These are phyloP conservation scores for Fusarium napiforme DNA, from an alignment of 2,329 filamentous ascomycete species.

Conservation along the genomic window DNA sequence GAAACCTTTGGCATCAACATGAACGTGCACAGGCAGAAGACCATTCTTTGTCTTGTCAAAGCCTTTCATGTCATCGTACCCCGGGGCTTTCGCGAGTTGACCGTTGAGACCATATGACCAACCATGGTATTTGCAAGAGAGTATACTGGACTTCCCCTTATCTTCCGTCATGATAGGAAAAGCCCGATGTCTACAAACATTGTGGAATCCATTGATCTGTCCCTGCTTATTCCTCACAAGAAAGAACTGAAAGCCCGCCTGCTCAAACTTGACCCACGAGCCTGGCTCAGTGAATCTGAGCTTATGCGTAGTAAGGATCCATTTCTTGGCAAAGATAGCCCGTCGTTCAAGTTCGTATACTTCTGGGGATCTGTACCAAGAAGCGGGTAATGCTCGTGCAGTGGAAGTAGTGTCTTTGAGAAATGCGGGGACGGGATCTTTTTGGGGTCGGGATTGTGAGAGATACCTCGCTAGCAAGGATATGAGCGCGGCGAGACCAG, in stretches of 20 bases:
- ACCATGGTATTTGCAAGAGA: conserved; percentile 69
- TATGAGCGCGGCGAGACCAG: conserved; percentile 22
- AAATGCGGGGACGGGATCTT: not conserved
- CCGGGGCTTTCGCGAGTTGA: conserved; percentile 67
- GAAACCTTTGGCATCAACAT: conserved; percentile 63
- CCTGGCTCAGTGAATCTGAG: conserved; percentile 61
- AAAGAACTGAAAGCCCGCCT: conserved; percentile 66
- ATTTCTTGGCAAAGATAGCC: conserved; percentile 65
- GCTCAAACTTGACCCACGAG: conserved; percentile 64
- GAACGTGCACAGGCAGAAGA: conserved; percentile 60
- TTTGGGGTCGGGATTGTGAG: conserved; percentile 11
- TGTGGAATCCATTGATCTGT: conserved; percentile 68
- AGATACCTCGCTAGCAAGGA: conserved; percentile 47
- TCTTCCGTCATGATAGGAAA: conserved; percentile 64
- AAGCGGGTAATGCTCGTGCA: conserved; percentile 55
- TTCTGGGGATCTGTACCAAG: conserved; percentile 61
- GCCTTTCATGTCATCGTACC: conserved; percentile 64
- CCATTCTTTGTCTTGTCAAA: conserved; percentile 66
- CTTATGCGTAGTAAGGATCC: conserved; percentile 66
- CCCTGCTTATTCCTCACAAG: conserved; percentile 60
- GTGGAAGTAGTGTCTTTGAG: not conserved
- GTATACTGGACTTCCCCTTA: conserved; percentile 61
- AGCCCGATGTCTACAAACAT: conserved; percentile 68
- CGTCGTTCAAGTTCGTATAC: conserved; percentile 66
- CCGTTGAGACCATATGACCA: conserved; percentile 70